Percentiles rank a stretch among this genome's conserved stretches.
phyloP scores from a whole-genome alignment of 139 green algal genomes.

The Penium margaritaceum region DNA sequence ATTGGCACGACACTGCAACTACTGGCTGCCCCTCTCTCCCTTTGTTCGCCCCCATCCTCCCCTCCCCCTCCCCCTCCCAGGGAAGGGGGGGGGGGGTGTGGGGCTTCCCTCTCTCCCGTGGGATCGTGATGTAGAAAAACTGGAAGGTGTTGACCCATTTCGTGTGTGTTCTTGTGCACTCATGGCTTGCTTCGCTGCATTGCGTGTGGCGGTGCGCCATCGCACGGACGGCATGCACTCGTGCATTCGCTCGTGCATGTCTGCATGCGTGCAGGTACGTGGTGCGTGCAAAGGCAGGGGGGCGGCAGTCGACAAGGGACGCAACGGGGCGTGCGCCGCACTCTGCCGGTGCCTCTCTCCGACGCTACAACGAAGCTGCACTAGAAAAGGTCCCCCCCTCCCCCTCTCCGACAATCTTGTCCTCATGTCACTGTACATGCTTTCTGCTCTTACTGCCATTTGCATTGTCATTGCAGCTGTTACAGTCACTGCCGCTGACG shows the following conservation, averaged over 20 bases:
- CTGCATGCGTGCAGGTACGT: constrained; percentile 58
- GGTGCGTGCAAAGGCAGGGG: constrained; percentile 77
- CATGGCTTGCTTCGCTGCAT: too few relatives aligned
- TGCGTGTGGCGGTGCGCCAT: neutral
- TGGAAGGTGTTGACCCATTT: neutral
- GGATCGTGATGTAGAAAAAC: neutral
- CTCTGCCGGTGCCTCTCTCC: constrained; percentile 71
- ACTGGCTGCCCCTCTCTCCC: neutral
- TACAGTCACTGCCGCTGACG: neutral
- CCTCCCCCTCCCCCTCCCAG: too few relatives aligned
- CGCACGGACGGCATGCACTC: neutral
- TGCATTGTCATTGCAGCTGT: too few relatives aligned
- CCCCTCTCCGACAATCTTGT: neutral
- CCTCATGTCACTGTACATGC: too few relatives aligned
- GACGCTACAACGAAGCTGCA: constrained; percentile 78
- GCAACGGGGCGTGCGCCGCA: constrained; percentile 69
- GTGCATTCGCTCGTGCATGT: neutral
- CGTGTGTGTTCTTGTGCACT: neutral
- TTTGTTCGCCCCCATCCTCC: too few relatives aligned
- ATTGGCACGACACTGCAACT: neutral
- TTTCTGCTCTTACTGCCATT: too few relatives aligned
- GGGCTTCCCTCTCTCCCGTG: neutral
- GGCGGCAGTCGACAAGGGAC: constrained; percentile 80
- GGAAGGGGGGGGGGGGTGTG: neutral
- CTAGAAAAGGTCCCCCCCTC: constrained; percentile 47